A percentile compares a stretch with the other conserved stretches of the same genome.
phyloP scores from a whole-genome alignment of 352 stramenopile genomes.

The Phytopythium oedochilum region DNA sequence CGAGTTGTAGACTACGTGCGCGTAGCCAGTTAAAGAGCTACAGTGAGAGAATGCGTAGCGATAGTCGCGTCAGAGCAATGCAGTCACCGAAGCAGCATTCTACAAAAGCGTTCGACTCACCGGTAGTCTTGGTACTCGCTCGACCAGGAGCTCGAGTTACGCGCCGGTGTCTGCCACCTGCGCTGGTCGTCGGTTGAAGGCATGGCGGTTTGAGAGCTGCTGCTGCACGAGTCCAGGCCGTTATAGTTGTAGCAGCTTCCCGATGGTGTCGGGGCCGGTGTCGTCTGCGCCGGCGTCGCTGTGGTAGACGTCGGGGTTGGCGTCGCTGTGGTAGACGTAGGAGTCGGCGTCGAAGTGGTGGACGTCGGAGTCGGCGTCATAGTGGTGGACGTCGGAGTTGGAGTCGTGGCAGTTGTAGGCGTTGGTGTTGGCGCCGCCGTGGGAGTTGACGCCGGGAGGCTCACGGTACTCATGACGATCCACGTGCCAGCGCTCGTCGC shows the following conservation, averaged over 20 bases:
- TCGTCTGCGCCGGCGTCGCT: slow-evolving; percentile 10
- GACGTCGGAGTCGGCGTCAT: slow-evolving; percentile 1
- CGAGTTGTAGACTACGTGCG: slow-evolving; percentile 32
- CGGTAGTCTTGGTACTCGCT: slow-evolving; percentile 40
- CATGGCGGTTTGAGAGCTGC: slow-evolving; percentile 12
- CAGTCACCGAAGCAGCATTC: no score
- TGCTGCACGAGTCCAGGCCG: slow-evolving; percentile 21
- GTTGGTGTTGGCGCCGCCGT: not conserved
- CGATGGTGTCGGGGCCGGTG: slow-evolving; percentile 12
- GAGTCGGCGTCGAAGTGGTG: slow-evolving; percentile 7
- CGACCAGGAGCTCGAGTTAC: slow-evolving; percentile 24
- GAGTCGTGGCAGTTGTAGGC: slow-evolving; percentile 6
- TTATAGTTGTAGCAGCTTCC: slow-evolving; percentile 29
- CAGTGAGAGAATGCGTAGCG: no score
- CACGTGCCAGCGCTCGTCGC: slow-evolving; percentile 25
- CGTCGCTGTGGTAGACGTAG: slow-evolving; percentile 11
- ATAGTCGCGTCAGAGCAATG: no score
- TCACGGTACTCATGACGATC: slow-evolving; percentile 28
- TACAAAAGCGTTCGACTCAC: no score
- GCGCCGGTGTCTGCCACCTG: slow-evolving; percentile 46
- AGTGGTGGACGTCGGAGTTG: slow-evolving; percentile 5
- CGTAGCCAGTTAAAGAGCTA: slow-evolving; percentile 38
- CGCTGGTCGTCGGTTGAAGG: slow-evolving; percentile 19
- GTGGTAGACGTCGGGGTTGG: slow-evolving; percentile 12
- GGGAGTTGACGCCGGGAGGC: slow-evolving; percentile 10